Percentiles rank a stretch among this genome's conserved stretches.
phyloP scores from a whole-genome alignment of 176 grass and related monocot species.

The Metroxylon sagu region DNA sequence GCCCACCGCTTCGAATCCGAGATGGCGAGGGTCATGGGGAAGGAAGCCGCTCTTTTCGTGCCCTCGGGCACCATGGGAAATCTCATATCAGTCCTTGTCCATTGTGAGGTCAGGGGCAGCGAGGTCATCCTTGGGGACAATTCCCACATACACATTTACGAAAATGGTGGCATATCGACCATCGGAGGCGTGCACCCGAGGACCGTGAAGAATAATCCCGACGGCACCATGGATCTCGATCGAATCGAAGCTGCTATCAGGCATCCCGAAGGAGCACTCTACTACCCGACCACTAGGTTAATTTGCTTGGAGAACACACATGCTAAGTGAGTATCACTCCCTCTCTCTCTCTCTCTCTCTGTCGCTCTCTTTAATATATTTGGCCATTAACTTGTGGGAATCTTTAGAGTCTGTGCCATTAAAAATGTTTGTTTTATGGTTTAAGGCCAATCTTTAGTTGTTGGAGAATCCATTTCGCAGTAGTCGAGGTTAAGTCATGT shows the following conservation, averaged over 20 bases:
- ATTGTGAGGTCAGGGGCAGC: constrained; percentile 75
- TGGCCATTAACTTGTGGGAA: no score
- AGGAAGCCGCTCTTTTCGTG: constrained; percentile 84
- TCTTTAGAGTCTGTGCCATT: no score
- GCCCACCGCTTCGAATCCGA: constrained; percentile 50
- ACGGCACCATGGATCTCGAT: constrained; percentile 82
- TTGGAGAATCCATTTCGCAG: no score
- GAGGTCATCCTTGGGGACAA: constrained; percentile 82
- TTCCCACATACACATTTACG: constrained; percentile 85
- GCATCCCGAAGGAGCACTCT: constrained; percentile 28
- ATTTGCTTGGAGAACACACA: constrained; percentile 99
- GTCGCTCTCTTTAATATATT: no score
- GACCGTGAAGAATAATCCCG: constrained; percentile 56
- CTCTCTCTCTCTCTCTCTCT: background rate
- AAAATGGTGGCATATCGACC: constrained; percentile 89
- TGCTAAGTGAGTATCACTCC: constrained; percentile 55
- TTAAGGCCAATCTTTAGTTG: no score
- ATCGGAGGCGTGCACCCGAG: constrained; percentile 74
- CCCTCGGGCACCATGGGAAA: constrained; percentile 97
- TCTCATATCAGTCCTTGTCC: constrained; percentile 72
- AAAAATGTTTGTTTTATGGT: no score
- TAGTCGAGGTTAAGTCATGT: no score
- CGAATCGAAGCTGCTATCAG: constrained; percentile 56
- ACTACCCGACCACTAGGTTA: constrained; percentile 67
- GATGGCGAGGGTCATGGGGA: constrained; percentile 63